These are phyloP conservation scores for Cytospora piceae DNA, from an alignment of 2,329 filamentous ascomycete genomes.

Conservation along the genomic window DNA sequence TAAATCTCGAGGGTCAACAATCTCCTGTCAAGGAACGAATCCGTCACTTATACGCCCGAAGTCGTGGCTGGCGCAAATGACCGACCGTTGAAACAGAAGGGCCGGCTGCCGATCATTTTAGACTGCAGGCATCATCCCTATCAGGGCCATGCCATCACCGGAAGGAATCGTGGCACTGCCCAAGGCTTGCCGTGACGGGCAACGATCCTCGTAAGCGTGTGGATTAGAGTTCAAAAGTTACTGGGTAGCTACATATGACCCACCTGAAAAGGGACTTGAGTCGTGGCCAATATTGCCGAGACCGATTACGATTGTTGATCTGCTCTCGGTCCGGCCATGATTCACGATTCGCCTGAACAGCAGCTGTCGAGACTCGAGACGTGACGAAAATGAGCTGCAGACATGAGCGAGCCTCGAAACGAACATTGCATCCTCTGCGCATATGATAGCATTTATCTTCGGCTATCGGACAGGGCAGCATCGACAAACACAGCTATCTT, in stretches of 20 bases:
- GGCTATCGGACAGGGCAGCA: neutral
- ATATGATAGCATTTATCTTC: neutral
- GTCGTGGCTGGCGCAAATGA: constrained; percentile 14
- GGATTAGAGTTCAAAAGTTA: constrained; percentile 18
- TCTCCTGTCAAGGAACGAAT: neutral
- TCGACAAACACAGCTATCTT: neutral
- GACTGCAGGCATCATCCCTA: constrained; percentile 20
- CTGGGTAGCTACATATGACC: neutral
- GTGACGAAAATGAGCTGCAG: neutral
- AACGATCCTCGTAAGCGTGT: constrained; percentile 21
- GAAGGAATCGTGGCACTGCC: constrained; percentile 22
- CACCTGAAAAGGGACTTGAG: constrained; percentile 22
- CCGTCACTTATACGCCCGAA: constrained; percentile 3
- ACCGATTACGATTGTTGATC: neutral
- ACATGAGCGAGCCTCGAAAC: neutral
- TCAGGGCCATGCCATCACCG: constrained; percentile 20
- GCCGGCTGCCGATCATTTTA: constrained; percentile 19
- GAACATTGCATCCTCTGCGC: neutral
- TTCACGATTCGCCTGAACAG: neutral
- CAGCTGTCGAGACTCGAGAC: neutral
- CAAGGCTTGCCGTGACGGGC: constrained; percentile 25
- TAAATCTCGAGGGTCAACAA: neutral
- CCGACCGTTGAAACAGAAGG: constrained; percentile 23
- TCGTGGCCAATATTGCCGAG: constrained; percentile 16
- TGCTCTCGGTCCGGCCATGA: neutral